Conservation (phyloP, 768 basidiomycete species). For the Russula brevipes region DNA sequence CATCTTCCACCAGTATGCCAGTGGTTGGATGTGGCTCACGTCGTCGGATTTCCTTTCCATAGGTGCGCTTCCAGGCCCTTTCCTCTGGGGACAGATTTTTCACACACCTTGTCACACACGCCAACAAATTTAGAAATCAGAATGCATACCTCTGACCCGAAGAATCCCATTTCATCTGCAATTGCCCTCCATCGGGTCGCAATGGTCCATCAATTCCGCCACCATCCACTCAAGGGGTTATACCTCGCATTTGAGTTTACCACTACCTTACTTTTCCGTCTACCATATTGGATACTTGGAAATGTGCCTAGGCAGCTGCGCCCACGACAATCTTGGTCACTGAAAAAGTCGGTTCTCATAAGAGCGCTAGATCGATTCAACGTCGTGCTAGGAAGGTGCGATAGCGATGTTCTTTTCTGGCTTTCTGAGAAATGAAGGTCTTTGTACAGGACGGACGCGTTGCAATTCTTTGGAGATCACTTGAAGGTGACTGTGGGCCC, state of each 20-base stretch:
- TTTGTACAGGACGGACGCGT: conserved; percentile 7
- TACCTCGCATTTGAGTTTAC: conserved; percentile 16
- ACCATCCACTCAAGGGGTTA: conserved; percentile 13
- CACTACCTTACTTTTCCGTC: conserved; percentile 11
- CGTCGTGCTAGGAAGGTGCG: conserved; percentile 6
- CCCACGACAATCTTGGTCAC: conserved; percentile 16
- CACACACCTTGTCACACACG: not conserved
- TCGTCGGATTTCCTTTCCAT: no score
- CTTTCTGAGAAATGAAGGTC: not conserved
- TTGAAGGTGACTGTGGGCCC: conserved; percentile 12
- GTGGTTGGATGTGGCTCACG: no score
- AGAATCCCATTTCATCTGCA: not conserved
- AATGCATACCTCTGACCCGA: not conserved
- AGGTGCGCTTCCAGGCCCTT: no score
- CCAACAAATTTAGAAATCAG: not conserved
- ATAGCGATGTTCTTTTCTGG: not conserved
- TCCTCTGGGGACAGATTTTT: not conserved
- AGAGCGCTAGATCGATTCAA: not conserved
- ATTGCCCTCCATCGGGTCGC: not conserved
- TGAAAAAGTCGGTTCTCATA: conserved; percentile 8
- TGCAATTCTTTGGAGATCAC: conserved; percentile 17
- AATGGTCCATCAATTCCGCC: conserved; percentile 19
- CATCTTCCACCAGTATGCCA: no score
- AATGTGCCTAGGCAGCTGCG: conserved; percentile 4
- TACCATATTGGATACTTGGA: conserved; percentile 14